phyloP scores from a whole-genome alignment of 257 asterid species.

The Solanum okadae region DNA sequence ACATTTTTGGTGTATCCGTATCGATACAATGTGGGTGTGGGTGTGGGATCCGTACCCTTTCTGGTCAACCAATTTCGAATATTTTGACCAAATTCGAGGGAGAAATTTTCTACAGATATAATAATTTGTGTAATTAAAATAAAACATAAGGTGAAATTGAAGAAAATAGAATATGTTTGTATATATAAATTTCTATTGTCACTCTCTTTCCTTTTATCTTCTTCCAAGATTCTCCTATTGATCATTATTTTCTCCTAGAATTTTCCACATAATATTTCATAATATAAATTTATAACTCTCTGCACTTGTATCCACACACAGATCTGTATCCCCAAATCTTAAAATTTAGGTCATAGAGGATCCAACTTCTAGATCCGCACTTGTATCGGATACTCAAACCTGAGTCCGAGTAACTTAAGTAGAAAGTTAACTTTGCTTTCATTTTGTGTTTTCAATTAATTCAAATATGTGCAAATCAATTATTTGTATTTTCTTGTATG shows the following conservation, averaged over 20 bases:
- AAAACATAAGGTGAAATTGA: too few relatives aligned
- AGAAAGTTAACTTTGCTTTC: not conserved
- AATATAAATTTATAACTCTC: too few relatives aligned
- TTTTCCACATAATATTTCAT: not conserved
- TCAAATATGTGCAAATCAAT: not conserved
- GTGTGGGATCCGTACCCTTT: too few relatives aligned
- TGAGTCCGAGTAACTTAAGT: not conserved
- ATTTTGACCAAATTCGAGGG: not conserved
- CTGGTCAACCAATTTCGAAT: not conserved
- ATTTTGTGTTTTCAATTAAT: not conserved
- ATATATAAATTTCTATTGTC: too few relatives aligned
- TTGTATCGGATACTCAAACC: not conserved
- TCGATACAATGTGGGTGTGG: too few relatives aligned
- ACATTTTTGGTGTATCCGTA: rapidly evolving
- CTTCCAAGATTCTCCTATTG: not conserved
- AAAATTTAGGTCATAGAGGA: too few relatives aligned
- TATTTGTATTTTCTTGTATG: not conserved
- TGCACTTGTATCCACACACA: not conserved
- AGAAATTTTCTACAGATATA: not conserved
- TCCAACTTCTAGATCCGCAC: not conserved
- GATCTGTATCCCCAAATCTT: not conserved
- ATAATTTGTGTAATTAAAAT: not conserved
- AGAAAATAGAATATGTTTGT: not conserved
- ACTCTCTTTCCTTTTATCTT: not conserved
- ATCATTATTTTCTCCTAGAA: not conserved